Base-by-base conservation (phyloP, 2,329 filamentous ascomycete genomes). In the Kalmusia sp. region DNA sequence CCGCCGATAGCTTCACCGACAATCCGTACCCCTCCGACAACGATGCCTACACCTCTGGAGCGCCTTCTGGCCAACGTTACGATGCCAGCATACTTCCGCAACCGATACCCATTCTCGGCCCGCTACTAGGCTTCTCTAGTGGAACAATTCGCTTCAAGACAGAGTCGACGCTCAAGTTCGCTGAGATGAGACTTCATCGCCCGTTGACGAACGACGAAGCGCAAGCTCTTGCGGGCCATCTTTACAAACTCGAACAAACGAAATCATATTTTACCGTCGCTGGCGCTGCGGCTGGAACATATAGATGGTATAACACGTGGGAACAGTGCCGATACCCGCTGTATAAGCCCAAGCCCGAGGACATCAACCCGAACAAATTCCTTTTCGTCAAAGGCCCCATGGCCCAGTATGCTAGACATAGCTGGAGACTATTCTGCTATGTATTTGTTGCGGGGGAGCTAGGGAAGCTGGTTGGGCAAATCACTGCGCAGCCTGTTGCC, bases 281-380 rank as follows among this genome's bases (percentile, higher is more conserved):
- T 0, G 77, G 77, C 4, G 62, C 67, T 11, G 55, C 59, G 1
- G 50, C 65, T 0, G 78, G 71, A 1, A 55, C 54, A 1, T 70
- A 63, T n/a, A 58, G 71, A 43, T 73, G 68, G 52, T 76, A 72
- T 30, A 62, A 62, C 2, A 75, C 72, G 1, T 62, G 64, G 48
- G 58, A 54, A n/a, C 67, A 57, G 15, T 73, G 70, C 53, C 65
- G 71, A 9, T 80, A 79, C 46, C 79, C 78, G 3, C 72, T 77
- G 31, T 78, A 69, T 39, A 69, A 71, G 40, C 77, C 77, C 0
- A 73, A 73, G 41, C 54, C 67, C 1, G 69, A 72, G 53, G 62
- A 63, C 11, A 75, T 78, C 49, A 70, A 76, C 28, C 71, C 70
- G 4, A 74, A 79, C 28, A 71, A 69, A 24, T 76, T 76, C 38